Base-by-base conservation (phyloP, 371 early-diverging fungal genomes). In the Rhizopus microsporus region DNA sequence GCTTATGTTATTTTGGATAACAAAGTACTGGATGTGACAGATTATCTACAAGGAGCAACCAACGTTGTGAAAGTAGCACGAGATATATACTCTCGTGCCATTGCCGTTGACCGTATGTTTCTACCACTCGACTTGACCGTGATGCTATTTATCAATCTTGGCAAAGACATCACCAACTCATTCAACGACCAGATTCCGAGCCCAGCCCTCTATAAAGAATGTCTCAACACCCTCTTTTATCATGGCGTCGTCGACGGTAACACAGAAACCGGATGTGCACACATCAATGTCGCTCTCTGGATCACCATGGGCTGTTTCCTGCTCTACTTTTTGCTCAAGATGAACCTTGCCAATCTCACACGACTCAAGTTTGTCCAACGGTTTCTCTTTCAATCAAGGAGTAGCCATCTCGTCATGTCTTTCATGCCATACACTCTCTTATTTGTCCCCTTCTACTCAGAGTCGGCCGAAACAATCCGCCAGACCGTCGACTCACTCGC, bases 401-500 rank as follows among this genome's bases (percentile, higher is more conserved):
- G 16, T 37, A 10, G 15, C n/a, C 40, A 45, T 7, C 46, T 15
- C 39, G 37, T 6, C 8, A 34, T 35, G 5, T 31, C 35, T 6
- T 15, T 51, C 16, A 46, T 32, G 34, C 77, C 80, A 8, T 61
- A 70, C 52, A 67, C 68, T 0, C 60, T 77, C 12, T 50, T 80
- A 12, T 60, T 77, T 59, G 62, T 77, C 16, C 77, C 80, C 33
- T 80, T 77, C 40, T 75, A 66, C 46, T 60, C 75, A 3, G 80
- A 80, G 54, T 49, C 73, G 9, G 50, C 73, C n/a, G 71, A 73
- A 5, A 67, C 60, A 1, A 47, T 83, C 46, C 68, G 65, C 23
- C 69, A 75, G 29, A 79, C 83, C 3, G 55, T 85, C 4, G 80
- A 81, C 43, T 72, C 83, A 0, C 63, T 85, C n/a, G 83, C 75